Evolutionary conservation across 768 basidiomycete species (phyloP).

Genomic region (Termitomyces sp.): DNA sequence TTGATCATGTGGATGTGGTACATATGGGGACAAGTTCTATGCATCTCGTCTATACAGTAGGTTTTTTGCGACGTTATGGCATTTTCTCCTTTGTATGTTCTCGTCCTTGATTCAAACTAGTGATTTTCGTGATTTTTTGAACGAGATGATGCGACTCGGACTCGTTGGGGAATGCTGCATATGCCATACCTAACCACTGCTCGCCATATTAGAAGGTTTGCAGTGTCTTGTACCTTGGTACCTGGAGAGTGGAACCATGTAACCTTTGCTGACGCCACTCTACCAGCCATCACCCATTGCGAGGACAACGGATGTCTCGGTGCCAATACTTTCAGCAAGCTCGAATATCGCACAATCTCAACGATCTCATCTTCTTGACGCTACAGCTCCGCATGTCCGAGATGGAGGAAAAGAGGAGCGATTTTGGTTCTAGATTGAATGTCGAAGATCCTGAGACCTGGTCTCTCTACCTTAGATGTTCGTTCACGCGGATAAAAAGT

Average conservation of each 20-base stretch:
- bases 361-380: background rate
- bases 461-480: background rate
- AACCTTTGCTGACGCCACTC: slow-evolving; percentile 2
- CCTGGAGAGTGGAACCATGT: slow-evolving; percentile 1
- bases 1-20: background rate
- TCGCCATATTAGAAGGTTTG: background rate
- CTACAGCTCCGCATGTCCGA: background rate
- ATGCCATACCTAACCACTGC: slow-evolving; percentile 1
- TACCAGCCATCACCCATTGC: background rate
- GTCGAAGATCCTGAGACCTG: background rate
- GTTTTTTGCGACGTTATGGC: slow-evolving; percentile 2
- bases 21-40: background rate
- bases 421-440: background rate
- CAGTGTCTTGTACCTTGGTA: slow-evolving; percentile 2
- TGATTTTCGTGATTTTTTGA: background rate
- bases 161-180: background rate
- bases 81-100: background rate
- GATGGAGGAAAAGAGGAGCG: background rate
- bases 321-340: background rate
- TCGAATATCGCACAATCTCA: background rate
- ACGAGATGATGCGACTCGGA: background rate
- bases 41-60: background rate
- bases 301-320: slow-evolving; percentile 1
- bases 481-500: background rate
- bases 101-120: background rate